Evolutionary conservation across 129 eudicot genomes (phyloP).

Genomic region (Helichrysum umbraculigerum): DNA sequence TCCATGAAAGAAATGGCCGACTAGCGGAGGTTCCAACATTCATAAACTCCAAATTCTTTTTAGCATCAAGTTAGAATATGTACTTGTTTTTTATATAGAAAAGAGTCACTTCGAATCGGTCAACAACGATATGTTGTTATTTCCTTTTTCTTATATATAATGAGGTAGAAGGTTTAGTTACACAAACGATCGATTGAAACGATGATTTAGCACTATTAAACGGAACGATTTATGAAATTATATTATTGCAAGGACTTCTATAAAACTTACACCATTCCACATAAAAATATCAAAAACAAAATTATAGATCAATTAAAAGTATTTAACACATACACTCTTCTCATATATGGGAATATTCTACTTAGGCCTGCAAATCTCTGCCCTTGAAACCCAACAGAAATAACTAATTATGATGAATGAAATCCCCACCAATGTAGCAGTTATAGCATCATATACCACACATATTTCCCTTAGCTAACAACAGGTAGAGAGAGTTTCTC

Average conservation of each 20-base stretch:
- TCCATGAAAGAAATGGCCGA: background rate
- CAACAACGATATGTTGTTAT: background rate
- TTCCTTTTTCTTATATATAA: background rate
- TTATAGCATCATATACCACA: constrained; percentile 32
- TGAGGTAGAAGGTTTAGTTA: background rate
- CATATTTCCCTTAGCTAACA: constrained; percentile 21
- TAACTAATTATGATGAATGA: constrained; percentile 11
- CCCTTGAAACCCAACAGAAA: constrained; percentile 33
- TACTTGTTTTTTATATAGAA: background rate
- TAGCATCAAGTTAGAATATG: background rate
- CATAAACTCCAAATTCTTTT: background rate
- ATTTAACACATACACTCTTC: too few relatives aligned
- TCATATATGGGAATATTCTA: background rate
- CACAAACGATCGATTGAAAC: too few relatives aligned
- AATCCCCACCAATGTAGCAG: constrained; percentile 2
- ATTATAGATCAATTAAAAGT: too few relatives aligned
- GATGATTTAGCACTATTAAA: too few relatives aligned
- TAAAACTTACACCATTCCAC: too few relatives aligned
- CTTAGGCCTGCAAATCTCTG: constrained; percentile 34
- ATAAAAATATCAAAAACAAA: too few relatives aligned
- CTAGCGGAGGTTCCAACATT: background rate
- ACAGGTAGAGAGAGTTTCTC: constrained; percentile 31
- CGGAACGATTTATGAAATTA: too few relatives aligned
- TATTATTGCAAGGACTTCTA: too few relatives aligned
- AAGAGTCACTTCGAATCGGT: background rate